These are phyloP conservation scores for Venturia asperata DNA, from an alignment of 2,329 filamentous ascomycete genomes.

Conservation along the genomic window DNA sequence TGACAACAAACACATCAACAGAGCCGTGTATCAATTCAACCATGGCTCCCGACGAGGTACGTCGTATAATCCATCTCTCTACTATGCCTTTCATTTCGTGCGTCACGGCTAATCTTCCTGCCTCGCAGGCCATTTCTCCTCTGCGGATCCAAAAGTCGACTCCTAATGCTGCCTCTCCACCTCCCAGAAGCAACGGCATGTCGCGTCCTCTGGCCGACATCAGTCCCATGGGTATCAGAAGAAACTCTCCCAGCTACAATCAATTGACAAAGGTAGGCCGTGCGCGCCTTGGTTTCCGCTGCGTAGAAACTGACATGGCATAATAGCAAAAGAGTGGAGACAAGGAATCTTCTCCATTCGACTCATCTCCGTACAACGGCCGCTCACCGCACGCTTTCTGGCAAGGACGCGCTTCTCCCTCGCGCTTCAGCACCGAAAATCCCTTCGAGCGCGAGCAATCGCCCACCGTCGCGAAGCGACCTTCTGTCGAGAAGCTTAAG, in stretches of 20 bases:
- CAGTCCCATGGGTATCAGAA: slow-evolving; percentile 72
- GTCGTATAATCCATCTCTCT: not conserved
- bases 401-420: slow-evolving; percentile 67
- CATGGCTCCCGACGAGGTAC: slow-evolving; percentile 18
- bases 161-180: slow-evolving; percentile 18
- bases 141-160: slow-evolving; percentile 19
- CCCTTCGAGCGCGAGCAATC: slow-evolving; percentile 54
- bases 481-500: slow-evolving; percentile 92
- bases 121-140: slow-evolving; percentile 9
- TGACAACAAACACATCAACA: slow-evolving; percentile 11
- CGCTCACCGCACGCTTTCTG: slow-evolving; percentile 84
- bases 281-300: slow-evolving; percentile 23
- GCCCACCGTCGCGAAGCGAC: slow-evolving; percentile 55
- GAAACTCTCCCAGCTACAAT: slow-evolving; percentile 90
- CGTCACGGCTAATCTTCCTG: slow-evolving; percentile 4
- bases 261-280: slow-evolving; percentile 59
- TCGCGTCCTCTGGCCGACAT: slow-evolving; percentile 77
- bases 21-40: slow-evolving; percentile 5
- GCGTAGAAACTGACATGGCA: slow-evolving; percentile 2
- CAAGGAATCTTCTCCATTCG: slow-evolving; percentile 74
- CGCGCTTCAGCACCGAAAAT: slow-evolving; percentile 63
- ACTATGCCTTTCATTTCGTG: not conserved
- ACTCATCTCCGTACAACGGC: slow-evolving; percentile 65
- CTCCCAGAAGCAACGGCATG: slow-evolving; percentile 11
- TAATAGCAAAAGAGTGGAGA: slow-evolving; percentile 37